Base-by-base conservation (phyloP, 2,329 filamentous ascomycete species). In the Trichothecium sympodiale region DNA sequence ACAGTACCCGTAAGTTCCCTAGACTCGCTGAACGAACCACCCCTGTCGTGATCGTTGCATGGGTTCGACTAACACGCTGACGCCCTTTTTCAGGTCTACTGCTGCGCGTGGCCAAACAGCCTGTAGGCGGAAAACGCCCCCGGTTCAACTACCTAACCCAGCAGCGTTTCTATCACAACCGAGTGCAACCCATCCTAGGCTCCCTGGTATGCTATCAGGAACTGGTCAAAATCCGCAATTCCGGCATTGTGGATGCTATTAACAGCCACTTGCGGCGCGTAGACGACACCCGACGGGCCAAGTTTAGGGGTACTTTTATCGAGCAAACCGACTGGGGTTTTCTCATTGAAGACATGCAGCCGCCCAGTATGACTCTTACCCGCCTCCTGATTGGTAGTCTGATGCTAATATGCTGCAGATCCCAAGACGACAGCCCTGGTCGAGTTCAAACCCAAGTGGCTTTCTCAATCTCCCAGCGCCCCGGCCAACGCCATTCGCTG, bases 401-500 rank as follows among this genome's bases (percentile, higher is more conserved):
- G n/a, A n/a, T n/a, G n/a, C n/a, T n/a, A n/a, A n/a, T n/a, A n/a
- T n/a, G n/a, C n/a, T n/a, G n/a, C n/a, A 38, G n/a, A 35, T 38
- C 25, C 13, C 35, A 54, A 53, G 55, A 46, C 52, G 16, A 46
- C 49, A n/a, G 38, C 54, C 18, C 52, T 82, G 23, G 61, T 83
- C 38, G 82, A 89, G 53, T 81, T 89, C 59, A 91, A 91, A 53
- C 83, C 84, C 12, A 91, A 91, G 57, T 91, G 84, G 84, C 70
- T 91, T 17, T 61, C 69, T 8, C 83, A 87, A 53, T 88, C 83
- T 3, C 82, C 79, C 4, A 77, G 74, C 27, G 83, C 83, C 0
- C 84, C 83, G 2, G 17, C 51, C 0, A 56, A 60, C 18, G 72
- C 81, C 29, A 69, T 64, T 34, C 67, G 81, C 34, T 91, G 84